These are phyloP conservation scores for Rhizopus arrhizus DNA, from an alignment of 371 early-diverging fungal species.

Conservation along the genomic window DNA sequence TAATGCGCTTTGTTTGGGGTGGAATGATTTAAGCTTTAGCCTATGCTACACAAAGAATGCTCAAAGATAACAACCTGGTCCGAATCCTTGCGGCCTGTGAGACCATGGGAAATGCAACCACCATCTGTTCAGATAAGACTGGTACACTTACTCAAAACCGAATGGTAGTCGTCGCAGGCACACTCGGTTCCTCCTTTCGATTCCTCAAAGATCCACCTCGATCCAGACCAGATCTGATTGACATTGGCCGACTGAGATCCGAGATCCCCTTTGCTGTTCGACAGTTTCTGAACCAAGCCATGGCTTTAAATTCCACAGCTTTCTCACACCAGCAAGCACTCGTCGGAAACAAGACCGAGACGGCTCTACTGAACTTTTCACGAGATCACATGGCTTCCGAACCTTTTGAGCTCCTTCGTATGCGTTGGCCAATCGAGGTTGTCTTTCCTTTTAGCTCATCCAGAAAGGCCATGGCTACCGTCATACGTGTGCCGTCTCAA, in stretches of 20 bases:
- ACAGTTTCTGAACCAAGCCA: constrained; percentile 61
- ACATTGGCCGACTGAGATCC: constrained; percentile 34
- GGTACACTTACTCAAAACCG: constrained; percentile 89
- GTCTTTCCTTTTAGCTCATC: constrained; percentile 82
- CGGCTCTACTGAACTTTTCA: constrained; percentile 74
- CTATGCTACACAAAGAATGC: constrained; percentile 82
- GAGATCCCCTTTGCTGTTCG: constrained; percentile 46
- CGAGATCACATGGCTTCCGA: constrained; percentile 52
- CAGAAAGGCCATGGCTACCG: constrained; percentile 83
- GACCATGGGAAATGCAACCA: constrained; percentile 93
- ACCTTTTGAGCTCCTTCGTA: constrained; percentile 49
- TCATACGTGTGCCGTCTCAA: constrained; percentile 54
- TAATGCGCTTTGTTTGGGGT: background rate
- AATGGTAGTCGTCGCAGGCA: constrained; percentile 84
- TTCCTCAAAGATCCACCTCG: constrained; percentile 45
- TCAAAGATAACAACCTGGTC: constrained; percentile 90
- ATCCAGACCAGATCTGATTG: constrained; percentile 38
- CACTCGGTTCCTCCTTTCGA: constrained; percentile 53
- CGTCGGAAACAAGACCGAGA: constrained; percentile 84
- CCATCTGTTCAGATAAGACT: constrained; percentile 90
- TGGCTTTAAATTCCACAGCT: constrained; percentile 81
- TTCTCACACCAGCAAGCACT: constrained; percentile 65
- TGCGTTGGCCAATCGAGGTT: constrained; percentile 52
- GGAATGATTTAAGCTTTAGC: constrained; percentile 62
- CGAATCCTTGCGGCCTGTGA: constrained; percentile 89